phyloP scores from a whole-genome alignment of 768 basidiomycete species.

The Dendrothele bispora region DNA sequence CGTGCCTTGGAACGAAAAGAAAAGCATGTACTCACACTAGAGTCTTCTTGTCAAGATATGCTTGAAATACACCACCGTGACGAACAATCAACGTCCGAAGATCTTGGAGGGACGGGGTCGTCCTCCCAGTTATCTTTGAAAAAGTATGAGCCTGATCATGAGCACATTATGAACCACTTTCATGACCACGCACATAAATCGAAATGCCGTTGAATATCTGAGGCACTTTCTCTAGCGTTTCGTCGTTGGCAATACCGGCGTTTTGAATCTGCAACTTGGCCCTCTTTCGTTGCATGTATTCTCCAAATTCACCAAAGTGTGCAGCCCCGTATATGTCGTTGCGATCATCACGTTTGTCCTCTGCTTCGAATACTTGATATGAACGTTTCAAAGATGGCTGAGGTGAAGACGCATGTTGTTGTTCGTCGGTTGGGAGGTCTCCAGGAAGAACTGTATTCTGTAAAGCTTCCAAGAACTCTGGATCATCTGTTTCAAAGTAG shows the following conservation, averaged over 20 bases:
- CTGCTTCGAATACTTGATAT: constrained; percentile 24
- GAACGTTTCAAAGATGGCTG: constrained; percentile 44
- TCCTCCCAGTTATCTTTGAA: constrained; percentile 85
- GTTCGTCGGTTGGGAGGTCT: constrained; percentile 32
- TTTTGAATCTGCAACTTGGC: constrained; percentile 90
- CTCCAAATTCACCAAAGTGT: constrained; percentile 79
- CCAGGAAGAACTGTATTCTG: constrained; percentile 46
- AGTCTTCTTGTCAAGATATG: constrained; percentile 80
- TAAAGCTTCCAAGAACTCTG: constrained; percentile 52
- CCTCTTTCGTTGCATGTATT: constrained; percentile 90
- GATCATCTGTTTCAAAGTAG: constrained; percentile 55
- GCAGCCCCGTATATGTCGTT: constrained; percentile 71
- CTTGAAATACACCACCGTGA: constrained; percentile 81
- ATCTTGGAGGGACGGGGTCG: constrained; percentile 83
- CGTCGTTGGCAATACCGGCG: constrained; percentile 29
- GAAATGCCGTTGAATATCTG: constrained; percentile 72
- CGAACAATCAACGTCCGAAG: constrained; percentile 76
- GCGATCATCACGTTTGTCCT: constrained; percentile 23
- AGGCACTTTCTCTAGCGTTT: constrained; percentile 25
- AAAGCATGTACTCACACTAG: constrained; percentile 54
- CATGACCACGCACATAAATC: constrained; percentile 69
- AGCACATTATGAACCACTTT: background rate
- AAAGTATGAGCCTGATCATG: background rate
- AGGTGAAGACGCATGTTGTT: constrained; percentile 35
- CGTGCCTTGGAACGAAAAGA: background rate